These are phyloP conservation scores for Lenwebbia sp. DNA, from an alignment of 345 rosid genomes.

Conservation along the genomic window DNA sequence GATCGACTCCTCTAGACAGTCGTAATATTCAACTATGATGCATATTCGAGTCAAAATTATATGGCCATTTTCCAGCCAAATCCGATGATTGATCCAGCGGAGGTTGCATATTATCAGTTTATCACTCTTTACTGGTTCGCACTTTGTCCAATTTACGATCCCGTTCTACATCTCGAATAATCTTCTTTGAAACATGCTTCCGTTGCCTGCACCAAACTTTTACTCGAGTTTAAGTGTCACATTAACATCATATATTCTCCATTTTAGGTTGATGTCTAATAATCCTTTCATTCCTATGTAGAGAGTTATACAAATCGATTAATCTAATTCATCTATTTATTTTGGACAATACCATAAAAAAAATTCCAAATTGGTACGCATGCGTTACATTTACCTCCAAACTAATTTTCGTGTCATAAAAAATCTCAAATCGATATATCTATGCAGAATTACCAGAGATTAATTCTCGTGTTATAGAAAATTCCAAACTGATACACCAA, in stretches of 20 bases:
- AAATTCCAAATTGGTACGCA: too few species aligned
- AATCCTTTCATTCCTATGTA: neutral
- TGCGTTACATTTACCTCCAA: too few species aligned
- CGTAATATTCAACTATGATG: neutral
- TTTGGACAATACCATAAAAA: neutral
- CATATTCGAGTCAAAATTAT: neutral
- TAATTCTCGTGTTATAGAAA: neutral
- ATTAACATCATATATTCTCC: neutral
- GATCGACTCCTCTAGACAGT: too few species aligned
- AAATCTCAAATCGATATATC: neutral
- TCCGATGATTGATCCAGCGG: neutral
- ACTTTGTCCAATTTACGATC: neutral
- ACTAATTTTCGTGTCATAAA: neutral
- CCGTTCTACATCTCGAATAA: neutral
- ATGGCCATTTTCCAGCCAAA: neutral
- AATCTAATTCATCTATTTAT: neutral
- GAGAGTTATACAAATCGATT: neutral
- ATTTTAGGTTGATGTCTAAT: neutral
- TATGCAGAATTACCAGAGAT: neutral
- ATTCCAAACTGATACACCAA: neutral
- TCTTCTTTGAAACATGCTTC: neutral
- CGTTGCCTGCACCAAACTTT: neutral
- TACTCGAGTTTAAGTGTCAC: neutral
- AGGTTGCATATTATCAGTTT: too few species aligned
- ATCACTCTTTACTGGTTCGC: neutral